Percentiles rank a stretch among this genome's conserved stretches.
Conservation (phyloP, 2,329 filamentous ascomycete genomes). For the Cladosporium cucumerinum region DNA sequence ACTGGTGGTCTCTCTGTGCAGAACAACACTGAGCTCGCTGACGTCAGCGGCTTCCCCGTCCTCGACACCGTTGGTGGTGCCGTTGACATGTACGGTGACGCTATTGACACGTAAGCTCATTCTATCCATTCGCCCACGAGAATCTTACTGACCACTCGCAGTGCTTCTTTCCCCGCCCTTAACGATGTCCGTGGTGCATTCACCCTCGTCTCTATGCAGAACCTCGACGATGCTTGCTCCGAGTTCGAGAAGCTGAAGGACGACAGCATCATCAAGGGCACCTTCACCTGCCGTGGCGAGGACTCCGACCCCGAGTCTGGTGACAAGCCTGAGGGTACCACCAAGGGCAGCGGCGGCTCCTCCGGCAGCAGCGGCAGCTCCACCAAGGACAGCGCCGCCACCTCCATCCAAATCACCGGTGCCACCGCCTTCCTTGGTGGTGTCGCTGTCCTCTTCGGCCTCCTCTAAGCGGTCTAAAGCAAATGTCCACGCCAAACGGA, state of each 20-base stretch:
- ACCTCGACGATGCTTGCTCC: constrained; percentile 41
- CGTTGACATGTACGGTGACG: constrained; percentile 80
- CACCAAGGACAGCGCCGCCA: constrained; percentile 39
- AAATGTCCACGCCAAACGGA: constrained; percentile 1
- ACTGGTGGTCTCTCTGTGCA: constrained; percentile 79
- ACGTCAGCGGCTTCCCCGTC: constrained; percentile 64
- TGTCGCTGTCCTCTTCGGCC: constrained; percentile 46
- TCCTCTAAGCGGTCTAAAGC: constrained; percentile 38
- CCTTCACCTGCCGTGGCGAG: constrained; percentile 42
- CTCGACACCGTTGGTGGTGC: constrained; percentile 73
- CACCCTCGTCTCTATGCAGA: constrained; percentile 47
- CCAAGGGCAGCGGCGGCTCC: constrained; percentile 20
- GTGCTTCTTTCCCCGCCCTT: constrained; percentile 63
- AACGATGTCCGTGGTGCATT: constrained; percentile 48
- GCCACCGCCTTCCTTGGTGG: constrained; percentile 46
- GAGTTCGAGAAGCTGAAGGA: constrained; percentile 41
- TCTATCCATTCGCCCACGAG: not conserved
- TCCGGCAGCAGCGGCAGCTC: constrained; percentile 27
- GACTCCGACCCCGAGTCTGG: constrained; percentile 36
- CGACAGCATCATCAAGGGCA: constrained; percentile 43
- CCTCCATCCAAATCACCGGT: constrained; percentile 40
- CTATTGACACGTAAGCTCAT: constrained; percentile 64
- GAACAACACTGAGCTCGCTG: constrained; percentile 76
- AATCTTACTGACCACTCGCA: constrained; percentile 42
- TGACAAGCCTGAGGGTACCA: constrained; percentile 23